Conservation (phyloP, 2,329 filamentous ascomycete species). For the Hypoxylon sp. region DNA sequence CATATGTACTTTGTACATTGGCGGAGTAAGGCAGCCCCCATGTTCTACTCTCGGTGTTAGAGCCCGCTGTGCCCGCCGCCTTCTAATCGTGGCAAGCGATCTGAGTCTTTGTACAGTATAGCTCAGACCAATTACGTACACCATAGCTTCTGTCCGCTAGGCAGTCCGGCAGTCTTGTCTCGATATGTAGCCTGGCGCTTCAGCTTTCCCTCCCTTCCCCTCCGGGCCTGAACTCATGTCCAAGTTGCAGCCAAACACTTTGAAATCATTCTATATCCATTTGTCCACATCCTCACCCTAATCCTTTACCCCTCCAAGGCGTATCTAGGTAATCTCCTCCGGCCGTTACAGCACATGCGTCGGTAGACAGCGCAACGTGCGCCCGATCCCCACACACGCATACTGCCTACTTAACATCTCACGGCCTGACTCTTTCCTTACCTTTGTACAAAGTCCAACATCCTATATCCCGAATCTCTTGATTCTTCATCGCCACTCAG, state of each 20-base stretch:
- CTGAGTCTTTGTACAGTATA: slow-evolving; percentile 8
- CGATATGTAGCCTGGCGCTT: too few relatives aligned
- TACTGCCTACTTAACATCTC: too few relatives aligned
- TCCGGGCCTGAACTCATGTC: slow-evolving; percentile 5
- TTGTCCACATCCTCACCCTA: slow-evolving; percentile 13
- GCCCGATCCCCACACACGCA: slow-evolving; percentile 5
- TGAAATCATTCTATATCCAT: slow-evolving; percentile 19
- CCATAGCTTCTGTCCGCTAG: too few relatives aligned
- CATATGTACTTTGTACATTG: not conserved
- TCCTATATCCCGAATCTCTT: slow-evolving; percentile 9
- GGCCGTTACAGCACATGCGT: slow-evolving; percentile 10
- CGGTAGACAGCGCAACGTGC: slow-evolving; percentile 7
- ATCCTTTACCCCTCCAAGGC: slow-evolving; percentile 2
- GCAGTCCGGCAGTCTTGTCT: slow-evolving; percentile 33
- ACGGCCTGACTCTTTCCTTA: too few relatives aligned
- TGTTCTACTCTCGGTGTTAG: slow-evolving; percentile 4
- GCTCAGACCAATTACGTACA: slow-evolving; percentile 36
- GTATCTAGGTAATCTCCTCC: slow-evolving; percentile 15
- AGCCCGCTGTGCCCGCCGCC: slow-evolving; percentile 5
- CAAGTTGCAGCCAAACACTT: not conserved
- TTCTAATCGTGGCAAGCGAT: too few relatives aligned
- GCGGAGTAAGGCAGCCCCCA: not conserved
- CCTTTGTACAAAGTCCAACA: slow-evolving; percentile 14
- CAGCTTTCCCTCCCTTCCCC: too few relatives aligned
- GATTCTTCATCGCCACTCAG: slow-evolving; percentile 9